Evolutionary conservation across 208 protist genomes (phyloP).

Genomic region (Acanthamoeba triangularis): DNA sequence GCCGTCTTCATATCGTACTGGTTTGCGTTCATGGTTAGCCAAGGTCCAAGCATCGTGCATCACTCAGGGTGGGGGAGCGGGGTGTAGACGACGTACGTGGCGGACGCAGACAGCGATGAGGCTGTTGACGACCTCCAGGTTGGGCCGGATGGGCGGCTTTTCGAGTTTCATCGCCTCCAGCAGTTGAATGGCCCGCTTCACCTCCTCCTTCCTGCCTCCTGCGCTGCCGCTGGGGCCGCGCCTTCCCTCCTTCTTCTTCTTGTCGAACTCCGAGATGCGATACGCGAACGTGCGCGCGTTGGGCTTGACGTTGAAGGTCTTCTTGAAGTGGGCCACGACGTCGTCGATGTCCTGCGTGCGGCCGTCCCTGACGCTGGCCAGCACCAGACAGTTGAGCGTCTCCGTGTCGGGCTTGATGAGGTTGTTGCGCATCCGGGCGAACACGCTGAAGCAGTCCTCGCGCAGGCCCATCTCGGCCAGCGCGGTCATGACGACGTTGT

Average conservation of each 20-base stretch:
- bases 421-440: not conserved
- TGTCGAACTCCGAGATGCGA: conserved; percentile 30
- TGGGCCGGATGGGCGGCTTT: conserved; percentile 9
- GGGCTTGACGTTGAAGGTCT: not conserved
- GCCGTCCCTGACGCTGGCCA: not conserved
- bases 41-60: no score
- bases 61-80: not conserved
- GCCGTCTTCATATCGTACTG: conserved; percentile 46
- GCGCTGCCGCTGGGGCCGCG: not conserved
- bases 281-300: conserved; percentile 35
- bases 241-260: conserved; percentile 2
- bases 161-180: conserved; percentile 57
- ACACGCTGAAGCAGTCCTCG: conserved; percentile 49
- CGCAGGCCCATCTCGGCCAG: conserved; percentile 34
- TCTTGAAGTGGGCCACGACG: not conserved
- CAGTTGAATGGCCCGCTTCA: conserved; percentile 36
- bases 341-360: not conserved
- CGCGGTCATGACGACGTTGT: conserved; percentile 24
- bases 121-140: conserved; percentile 32
- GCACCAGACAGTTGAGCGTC: conserved; percentile 40
- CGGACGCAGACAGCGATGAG: conserved; percentile 57
- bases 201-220: not conserved
- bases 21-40: not conserved
- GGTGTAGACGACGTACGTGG: not conserved
- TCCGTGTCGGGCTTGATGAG: not conserved